These are phyloP conservation scores for Cinnamomum chago DNA, from an alignment of 164 flowering plant species.

Conservation along the genomic window DNA sequence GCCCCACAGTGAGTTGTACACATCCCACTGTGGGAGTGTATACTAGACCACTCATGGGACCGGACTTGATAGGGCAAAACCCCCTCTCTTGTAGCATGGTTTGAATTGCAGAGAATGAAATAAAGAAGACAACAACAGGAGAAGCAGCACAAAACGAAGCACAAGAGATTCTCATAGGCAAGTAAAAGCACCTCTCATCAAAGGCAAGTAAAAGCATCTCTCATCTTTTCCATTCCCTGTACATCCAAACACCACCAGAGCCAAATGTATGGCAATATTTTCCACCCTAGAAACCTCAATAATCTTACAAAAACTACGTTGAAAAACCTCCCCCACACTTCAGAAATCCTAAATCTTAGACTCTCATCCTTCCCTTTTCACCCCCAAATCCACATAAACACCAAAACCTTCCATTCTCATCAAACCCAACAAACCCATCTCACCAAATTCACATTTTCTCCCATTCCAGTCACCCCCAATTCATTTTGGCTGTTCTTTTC, in stretches of 20 bases:
- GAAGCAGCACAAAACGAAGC: too few relatives aligned
- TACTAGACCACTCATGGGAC: too few relatives aligned
- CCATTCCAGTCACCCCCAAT: background rate
- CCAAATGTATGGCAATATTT: background rate
- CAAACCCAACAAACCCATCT: background rate
- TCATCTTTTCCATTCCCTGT: background rate
- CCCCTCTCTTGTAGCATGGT: too few relatives aligned
- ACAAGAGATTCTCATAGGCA: too few relatives aligned
- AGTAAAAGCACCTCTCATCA: too few relatives aligned
- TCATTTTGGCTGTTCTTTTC: background rate
- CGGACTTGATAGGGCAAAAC: too few relatives aligned
- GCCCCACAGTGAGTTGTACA: too few relatives aligned
- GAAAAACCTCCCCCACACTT: conserved; percentile 13
- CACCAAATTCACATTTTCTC: conserved; percentile 4
- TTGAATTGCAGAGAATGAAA: too few relatives aligned
- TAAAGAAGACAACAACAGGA: too few relatives aligned
- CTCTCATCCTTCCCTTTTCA: background rate
- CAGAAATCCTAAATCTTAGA: conserved; percentile 13
- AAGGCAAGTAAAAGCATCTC: too few relatives aligned
- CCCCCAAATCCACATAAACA: background rate
- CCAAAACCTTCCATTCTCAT: background rate
- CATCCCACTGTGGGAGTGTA: too few relatives aligned
- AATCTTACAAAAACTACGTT: conserved; percentile 5
- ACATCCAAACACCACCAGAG: background rate
- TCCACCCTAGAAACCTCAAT: conserved; percentile 19